Evolutionary conservation across 2,329 filamentous ascomycete genomes (phyloP).

Genomic region (Pseudogymnoascus sp.): DNA sequence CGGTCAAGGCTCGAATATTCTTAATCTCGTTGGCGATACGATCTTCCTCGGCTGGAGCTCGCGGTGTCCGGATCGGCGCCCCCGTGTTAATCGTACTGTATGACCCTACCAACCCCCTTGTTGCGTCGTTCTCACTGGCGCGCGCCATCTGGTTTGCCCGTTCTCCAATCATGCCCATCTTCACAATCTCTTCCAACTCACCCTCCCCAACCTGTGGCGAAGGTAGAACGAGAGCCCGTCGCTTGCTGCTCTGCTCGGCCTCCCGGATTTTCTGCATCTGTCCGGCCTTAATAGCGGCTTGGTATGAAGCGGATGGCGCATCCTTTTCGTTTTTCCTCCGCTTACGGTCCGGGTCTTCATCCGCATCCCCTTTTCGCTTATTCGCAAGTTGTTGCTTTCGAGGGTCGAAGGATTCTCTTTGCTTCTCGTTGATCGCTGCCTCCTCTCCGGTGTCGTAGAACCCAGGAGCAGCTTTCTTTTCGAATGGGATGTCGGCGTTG

Average conservation of each 20-base stretch:
- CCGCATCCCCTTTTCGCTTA: conserved; percentile 87
- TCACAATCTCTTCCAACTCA: conserved; percentile 95
- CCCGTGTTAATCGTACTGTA: conserved; percentile 74
- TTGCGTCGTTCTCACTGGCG: conserved; percentile 75
- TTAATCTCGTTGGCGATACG: conserved; percentile 93
- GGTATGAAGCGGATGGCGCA: conserved; percentile 67
- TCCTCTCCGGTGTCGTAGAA: conserved; percentile 94
- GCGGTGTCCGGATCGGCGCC: conserved; percentile 86
- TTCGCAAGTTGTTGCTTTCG: conserved; percentile 83
- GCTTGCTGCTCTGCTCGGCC: conserved; percentile 93
- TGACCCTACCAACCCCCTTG: conserved; percentile 76
- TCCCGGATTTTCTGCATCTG: conserved; percentile 93
- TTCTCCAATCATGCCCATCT: conserved; percentile 94
- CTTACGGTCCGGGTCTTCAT: conserved; percentile 75
- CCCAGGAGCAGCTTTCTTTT: conserved; percentile 79
- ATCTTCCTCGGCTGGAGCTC: conserved; percentile 86
- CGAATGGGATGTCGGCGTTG: conserved; percentile 97
- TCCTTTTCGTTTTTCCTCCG: conserved; percentile 84
- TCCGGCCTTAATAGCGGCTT: conserved; percentile 85
- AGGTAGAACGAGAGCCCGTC: conserved; percentile 73
- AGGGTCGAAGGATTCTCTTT: conserved; percentile 81
- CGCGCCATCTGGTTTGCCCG: conserved; percentile 69
- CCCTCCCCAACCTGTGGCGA: conserved; percentile 85
- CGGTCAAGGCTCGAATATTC: conserved; percentile 85
- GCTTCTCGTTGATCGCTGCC: conserved; percentile 68